Percentiles rank a stretch among this genome's conserved stretches.
These are phyloP conservation scores for Gossypium rotundifolium DNA, from an alignment of 345 rosid species.

Conservation along the genomic window DNA sequence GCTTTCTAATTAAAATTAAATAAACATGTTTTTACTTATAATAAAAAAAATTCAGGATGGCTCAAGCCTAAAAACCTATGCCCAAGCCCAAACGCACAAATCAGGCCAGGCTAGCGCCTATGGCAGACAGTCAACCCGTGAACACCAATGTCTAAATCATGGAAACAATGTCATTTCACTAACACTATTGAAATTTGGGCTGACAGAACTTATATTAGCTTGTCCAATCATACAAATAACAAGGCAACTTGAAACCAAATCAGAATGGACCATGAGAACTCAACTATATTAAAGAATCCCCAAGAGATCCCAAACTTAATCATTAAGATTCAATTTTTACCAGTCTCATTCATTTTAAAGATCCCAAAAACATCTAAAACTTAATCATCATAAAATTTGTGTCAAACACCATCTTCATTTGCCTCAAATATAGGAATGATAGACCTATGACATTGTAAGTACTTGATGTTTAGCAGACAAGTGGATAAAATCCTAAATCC, in stretches of 20 bases:
- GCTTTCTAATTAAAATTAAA: neutral
- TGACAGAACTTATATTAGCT: neutral
- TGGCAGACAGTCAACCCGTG: neutral
- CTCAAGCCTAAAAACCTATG: neutral
- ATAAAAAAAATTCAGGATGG: neutral
- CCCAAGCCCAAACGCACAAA: neutral
- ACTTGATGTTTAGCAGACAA: neutral
- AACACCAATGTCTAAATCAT: neutral
- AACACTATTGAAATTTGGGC: neutral
- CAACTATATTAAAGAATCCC: neutral
- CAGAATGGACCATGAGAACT: neutral
- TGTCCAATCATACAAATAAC: neutral
- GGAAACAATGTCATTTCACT: neutral
- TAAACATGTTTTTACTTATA: neutral
- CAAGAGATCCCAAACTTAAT: conserved; percentile 1
- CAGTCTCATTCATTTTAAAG: neutral
- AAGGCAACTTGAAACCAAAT: neutral
- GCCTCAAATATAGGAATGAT: neutral
- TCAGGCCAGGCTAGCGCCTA: neutral
- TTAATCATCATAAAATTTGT: neutral
- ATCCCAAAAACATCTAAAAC: neutral
- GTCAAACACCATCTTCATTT: neutral
- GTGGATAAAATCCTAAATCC: no score
- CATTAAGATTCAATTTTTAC: neutral
- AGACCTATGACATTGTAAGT: neutral